phyloP scores from a whole-genome alignment of 805 yeast genomes.

The Teunomyces aglyptinius region DNA sequence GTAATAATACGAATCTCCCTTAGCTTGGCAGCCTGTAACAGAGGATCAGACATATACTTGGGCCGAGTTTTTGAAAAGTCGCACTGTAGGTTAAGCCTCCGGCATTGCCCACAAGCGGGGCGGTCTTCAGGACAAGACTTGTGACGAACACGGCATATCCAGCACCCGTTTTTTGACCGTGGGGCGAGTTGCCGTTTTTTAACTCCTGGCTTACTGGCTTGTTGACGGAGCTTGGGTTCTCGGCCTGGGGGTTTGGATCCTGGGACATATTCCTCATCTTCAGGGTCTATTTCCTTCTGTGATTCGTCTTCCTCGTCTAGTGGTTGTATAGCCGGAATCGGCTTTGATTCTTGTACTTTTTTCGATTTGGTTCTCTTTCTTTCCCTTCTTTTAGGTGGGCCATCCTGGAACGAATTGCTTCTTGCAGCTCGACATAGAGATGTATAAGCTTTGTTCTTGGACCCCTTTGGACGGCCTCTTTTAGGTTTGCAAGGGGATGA shows the following conservation, averaged over 20 bases:
- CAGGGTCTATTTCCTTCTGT: not conserved
- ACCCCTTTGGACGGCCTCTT: constrained; percentile 2
- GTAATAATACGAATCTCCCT: constrained; percentile 48
- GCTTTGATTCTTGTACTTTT: not conserved
- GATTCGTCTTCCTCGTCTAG: not conserved
- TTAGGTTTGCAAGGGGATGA: not conserved
- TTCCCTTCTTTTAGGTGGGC: not conserved
- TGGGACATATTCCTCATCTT: constrained; percentile 1
- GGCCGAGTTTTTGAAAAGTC: constrained; percentile 55
- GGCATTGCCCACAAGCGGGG: constrained; percentile 61
- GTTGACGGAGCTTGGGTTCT: not conserved
- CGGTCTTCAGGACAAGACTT: constrained; percentile 69
- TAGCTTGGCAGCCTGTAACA: constrained; percentile 43
- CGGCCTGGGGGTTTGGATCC: not conserved
- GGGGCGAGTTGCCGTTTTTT: constrained; percentile 2
- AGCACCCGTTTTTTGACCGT: constrained; percentile 63
- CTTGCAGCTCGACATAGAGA: not conserved
- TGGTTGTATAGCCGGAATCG: not conserved
- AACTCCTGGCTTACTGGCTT: not conserved
- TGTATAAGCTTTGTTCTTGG: not conserved
- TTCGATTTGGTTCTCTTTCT: not conserved
- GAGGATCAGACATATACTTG: constrained; percentile 47
- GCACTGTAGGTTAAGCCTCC: constrained; percentile 54
- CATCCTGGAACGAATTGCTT: not conserved
- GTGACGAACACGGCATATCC: constrained; percentile 75